Evolutionary conservation across 202 grass and related monocot genomes (phyloP).

Genomic region (Hordeum pubiflorum): DNA sequence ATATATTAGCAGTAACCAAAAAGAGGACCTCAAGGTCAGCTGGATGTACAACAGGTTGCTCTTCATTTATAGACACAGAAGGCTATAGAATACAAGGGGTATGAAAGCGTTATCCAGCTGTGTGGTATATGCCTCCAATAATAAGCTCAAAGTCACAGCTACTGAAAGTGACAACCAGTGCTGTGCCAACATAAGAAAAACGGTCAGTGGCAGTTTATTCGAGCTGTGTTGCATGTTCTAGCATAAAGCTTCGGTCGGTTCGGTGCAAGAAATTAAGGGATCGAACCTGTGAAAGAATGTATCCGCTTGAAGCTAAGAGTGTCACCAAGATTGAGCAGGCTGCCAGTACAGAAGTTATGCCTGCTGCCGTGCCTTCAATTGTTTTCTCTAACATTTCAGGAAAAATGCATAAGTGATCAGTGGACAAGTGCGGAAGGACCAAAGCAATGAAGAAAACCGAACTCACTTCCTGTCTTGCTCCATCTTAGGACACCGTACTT

Average conservation of each 20-base stretch:
- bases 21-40: constrained; percentile 20
- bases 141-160: constrained; percentile 74
- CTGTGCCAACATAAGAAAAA: constrained; percentile 39
- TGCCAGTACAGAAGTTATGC: constrained; percentile 79
- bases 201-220: background rate
- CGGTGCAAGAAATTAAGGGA: background rate
- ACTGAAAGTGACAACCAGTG: constrained; percentile 80
- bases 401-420: constrained; percentile 5
- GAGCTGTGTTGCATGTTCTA: background rate
- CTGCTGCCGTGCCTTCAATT: constrained; percentile 92
- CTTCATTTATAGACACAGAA: constrained; percentile 64
- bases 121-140: constrained; percentile 86
- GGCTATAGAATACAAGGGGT: constrained; percentile 90
- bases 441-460: background rate
- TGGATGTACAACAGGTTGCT: constrained; percentile 12
- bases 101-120: constrained; percentile 99
- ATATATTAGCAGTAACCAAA: constrained; percentile 19
- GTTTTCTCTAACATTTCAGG: constrained; percentile 71
- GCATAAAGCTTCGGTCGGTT: background rate
- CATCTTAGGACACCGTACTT: constrained; percentile 92
- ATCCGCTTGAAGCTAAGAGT: constrained; percentile 77
- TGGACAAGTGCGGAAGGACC: background rate
- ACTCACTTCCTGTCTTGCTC: constrained; percentile 98
- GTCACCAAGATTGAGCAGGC: constrained; percentile 78
- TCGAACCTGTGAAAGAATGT: constrained; percentile 82